phyloP scores from a whole-genome alignment of 805 yeast genomes.

The Lachancea kluyveri region DNA sequence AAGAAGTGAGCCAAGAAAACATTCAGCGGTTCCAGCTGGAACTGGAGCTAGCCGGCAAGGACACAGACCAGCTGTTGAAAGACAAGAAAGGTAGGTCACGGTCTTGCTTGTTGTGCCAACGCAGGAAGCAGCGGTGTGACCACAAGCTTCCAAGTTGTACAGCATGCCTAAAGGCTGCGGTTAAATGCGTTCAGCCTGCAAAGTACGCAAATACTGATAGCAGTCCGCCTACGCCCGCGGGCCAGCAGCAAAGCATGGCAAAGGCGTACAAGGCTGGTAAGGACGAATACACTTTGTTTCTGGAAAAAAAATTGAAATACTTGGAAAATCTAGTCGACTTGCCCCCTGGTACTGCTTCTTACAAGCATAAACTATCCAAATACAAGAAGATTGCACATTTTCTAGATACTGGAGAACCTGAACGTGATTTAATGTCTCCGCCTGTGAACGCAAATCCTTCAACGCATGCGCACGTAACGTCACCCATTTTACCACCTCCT shows the following conservation, averaged over 20 bases:
- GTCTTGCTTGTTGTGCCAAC: constrained; percentile 50
- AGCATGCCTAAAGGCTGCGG: constrained; percentile 59
- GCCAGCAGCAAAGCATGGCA: constrained; percentile 1
- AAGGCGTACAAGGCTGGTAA: constrained; percentile 24
- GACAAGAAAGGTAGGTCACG: constrained; percentile 54
- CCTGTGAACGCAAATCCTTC: not conserved
- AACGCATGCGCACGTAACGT: constrained; percentile 2
- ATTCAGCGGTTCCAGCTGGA: constrained; percentile 30
- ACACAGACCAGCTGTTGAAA: constrained; percentile 22
- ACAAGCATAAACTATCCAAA: constrained; percentile 28
- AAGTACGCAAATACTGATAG: constrained; percentile 33
- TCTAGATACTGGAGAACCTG: constrained; percentile 11
- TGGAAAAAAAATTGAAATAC: constrained; percentile 49
- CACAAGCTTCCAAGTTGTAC: constrained; percentile 60
- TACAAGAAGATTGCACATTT: constrained; percentile 36
- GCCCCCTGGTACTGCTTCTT: constrained; percentile 21
- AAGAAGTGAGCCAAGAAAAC: constrained; percentile 29
- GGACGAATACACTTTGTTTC: constrained; percentile 50
- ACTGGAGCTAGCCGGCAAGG: constrained; percentile 29
- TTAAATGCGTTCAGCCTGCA: constrained; percentile 57
- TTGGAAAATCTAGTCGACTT: constrained; percentile 40
- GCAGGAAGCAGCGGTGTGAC: constrained; percentile 59
- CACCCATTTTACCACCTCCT: constrained; percentile 9
- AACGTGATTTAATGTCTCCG: constrained; percentile 1
- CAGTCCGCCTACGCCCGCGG: constrained; percentile 3